Conservation (phyloP, 768 basidiomycete genomes). For the Fistulinella prunicolor region DNA sequence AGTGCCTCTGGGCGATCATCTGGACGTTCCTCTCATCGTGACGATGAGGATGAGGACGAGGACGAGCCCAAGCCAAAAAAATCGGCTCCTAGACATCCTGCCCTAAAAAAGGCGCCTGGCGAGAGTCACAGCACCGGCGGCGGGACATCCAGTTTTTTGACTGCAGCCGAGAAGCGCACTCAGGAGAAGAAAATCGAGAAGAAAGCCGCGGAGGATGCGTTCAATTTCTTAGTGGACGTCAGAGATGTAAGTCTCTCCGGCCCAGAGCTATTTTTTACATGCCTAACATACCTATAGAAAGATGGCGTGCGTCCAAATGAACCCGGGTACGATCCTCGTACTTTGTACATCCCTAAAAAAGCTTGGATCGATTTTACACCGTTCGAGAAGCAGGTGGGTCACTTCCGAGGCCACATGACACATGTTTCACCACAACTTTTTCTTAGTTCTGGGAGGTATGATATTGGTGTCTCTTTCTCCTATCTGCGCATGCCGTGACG, state of each 20-base stretch:
- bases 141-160: slow-evolving; percentile 55
- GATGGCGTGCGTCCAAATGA: slow-evolving; percentile 77
- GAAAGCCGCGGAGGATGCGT: slow-evolving; percentile 74
- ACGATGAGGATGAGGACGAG: slow-evolving; percentile 36
- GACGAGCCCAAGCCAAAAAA: slow-evolving; percentile 37
- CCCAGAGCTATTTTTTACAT: not conserved
- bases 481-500: not conserved
- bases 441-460: slow-evolving; percentile 72
- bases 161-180: slow-evolving; percentile 76
- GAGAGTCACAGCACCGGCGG: slow-evolving; percentile 31
- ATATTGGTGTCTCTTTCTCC: slow-evolving; percentile 3
- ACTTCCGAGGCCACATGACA: not conserved
- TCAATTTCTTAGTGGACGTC: slow-evolving; percentile 66
- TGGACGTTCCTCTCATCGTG: slow-evolving; percentile 35
- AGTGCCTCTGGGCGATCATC: slow-evolving; percentile 34
- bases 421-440: not conserved
- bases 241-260: slow-evolving; percentile 54
- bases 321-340: slow-evolving; percentile 87
- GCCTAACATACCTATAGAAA: slow-evolving; percentile 50
- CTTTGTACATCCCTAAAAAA: slow-evolving; percentile 71
- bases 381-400: slow-evolving; percentile 82
- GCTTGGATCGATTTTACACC: slow-evolving; percentile 87
- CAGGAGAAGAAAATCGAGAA: slow-evolving; percentile 81
- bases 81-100: slow-evolving; percentile 33
- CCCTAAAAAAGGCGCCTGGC: slow-evolving; percentile 29